Evolutionary conservation across 2,329 filamentous ascomycete species (phyloP), one percentile per base, ranked within the genome.

Genomic region (Aspergillus pseudonomiae): DNA sequence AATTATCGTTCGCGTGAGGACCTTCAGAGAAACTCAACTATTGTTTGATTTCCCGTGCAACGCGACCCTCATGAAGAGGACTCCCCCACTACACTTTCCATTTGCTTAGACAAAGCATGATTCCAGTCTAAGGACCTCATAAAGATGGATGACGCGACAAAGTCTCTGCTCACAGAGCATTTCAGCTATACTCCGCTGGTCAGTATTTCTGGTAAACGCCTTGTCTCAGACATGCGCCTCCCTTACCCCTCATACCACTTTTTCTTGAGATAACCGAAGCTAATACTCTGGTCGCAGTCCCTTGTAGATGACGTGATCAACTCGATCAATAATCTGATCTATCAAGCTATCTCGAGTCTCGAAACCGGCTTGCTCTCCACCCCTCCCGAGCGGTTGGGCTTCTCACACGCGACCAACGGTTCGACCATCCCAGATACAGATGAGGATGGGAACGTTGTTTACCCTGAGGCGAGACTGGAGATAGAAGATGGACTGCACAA

Each of bases 271-370:
- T 34, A 26, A 57, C 60, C 30, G 16, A 19, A 16, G 52, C 41
- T 61, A 61, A 71, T 73, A 53, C 68, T 63, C 36, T 60, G 24
- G 62, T 63, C 61, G 54, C 73, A 97, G 94, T 91, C 91, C 65
- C 88, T 99, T 48, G 91, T 99, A 74, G 95, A 99, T 86, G 94
- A 98, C 80, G 94, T 98, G 71, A 97, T 98, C 82, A 97, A 98
- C 83, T 91, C 91, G 61, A 89, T 97, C 78, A 99, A 98, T 82
- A 92, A 94, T 73, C 87, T 97, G 72, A 91, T 95, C 73, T 95
- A 96, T 79, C 91, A 91, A 77, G 94, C 93, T 60, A 89, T 97
- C 73, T 92, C 92, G 73, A 92, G 91, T 65, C 89, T 98, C 68
- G 95, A 98, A 79, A 87, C 88, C 61, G 92, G 92, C 1, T 88